Evolutionary conservation across 2,329 filamentous ascomycete species (phyloP).

Genomic region (Neonectria punicea): DNA sequence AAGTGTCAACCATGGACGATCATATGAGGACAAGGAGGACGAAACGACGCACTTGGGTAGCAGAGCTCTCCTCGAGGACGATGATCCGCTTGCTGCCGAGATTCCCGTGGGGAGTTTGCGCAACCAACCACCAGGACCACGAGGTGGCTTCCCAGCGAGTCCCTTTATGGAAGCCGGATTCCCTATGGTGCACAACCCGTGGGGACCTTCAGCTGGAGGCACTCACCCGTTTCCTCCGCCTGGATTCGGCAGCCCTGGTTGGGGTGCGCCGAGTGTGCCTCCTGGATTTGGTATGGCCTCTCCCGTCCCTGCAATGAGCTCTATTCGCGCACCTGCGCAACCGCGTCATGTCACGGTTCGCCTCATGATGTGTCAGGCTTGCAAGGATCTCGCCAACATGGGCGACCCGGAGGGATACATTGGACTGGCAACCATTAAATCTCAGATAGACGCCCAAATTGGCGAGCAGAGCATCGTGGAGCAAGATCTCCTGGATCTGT

Average conservation of each 20-base stretch:
- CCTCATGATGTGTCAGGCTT: constrained; percentile 80
- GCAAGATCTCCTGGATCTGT: constrained; percentile 82
- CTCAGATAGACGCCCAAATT: constrained; percentile 68
- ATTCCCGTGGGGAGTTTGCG: constrained; percentile 49
- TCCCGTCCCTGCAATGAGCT: constrained; percentile 43
- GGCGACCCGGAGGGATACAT: constrained; percentile 72
- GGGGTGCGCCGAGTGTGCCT: constrained; percentile 49
- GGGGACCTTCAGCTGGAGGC: constrained; percentile 52
- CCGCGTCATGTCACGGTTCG: constrained; percentile 77
- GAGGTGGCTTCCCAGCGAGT: constrained; percentile 53
- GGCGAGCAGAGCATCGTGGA: constrained; percentile 53
- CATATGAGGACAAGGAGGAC: constrained; percentile 69
- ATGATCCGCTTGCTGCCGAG: constrained; percentile 59
- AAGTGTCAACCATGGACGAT: constrained; percentile 71
- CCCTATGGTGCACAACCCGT: constrained; percentile 51
- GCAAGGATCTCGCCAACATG: constrained; percentile 66
- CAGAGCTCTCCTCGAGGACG: constrained; percentile 86
- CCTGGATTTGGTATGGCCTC: constrained; percentile 50
- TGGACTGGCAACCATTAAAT: constrained; percentile 73
- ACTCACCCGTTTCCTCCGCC: constrained; percentile 57
- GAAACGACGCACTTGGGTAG: constrained; percentile 87
- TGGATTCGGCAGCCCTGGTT: constrained; percentile 56
- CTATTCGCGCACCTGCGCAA: constrained; percentile 54
- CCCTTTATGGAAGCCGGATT: constrained; percentile 57
- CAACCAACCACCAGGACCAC: constrained; percentile 63